Base-by-base conservation (phyloP, 768 basidiomycete species). In the Russula sp. region DNA sequence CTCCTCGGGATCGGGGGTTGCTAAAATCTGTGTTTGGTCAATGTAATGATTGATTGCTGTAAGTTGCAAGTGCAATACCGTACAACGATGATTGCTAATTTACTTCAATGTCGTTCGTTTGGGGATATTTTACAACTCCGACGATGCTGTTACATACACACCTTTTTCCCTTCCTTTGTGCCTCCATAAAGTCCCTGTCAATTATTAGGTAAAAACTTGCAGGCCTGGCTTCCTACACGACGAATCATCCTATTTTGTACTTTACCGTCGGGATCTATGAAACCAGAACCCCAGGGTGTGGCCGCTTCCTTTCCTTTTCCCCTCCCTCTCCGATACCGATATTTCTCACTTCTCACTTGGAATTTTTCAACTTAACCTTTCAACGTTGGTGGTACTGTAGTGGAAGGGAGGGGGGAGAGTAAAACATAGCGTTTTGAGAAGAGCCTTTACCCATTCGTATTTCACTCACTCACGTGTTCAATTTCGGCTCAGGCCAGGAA, bases 131-230 rank as follows among this genome's bases (percentile, higher is more conserved):
- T 44, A 4, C 3, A 28, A 57, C 55, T 57, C 55, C 55, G 46
- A 48, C 16, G 53, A 40, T 42, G 55, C 26, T 7, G 9, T 48
- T 22, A 22, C 10, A 9, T 38, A 38, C 38, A 38, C 28, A 2
- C 28, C 28, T n/a, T n/a, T 11, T 11, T 11, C 1, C 6, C 38
- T 40, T 40, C 38, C 46, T 10, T 44, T 44, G 36, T 38, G 24
- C 50, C 26, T 13, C 18, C 14, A 42, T 42, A 10, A 36, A 36
- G 36, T 36, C 44, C 40, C 10, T 46, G 56, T 57, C 40, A 57
- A 57, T 46, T 57, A 57, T 57, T 57, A 57, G 44, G 56, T 57
- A 42, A 56, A n/a, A 48, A n/a, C 55, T 18, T 20, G 32, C 20
- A 3, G 13, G 36, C 36, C 0, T 2, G 1, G 13, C 2, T 30